Conservation (phyloP, 225 moss, liverwort and hornwort species). For the Antitrichia curtipendula region DNA sequence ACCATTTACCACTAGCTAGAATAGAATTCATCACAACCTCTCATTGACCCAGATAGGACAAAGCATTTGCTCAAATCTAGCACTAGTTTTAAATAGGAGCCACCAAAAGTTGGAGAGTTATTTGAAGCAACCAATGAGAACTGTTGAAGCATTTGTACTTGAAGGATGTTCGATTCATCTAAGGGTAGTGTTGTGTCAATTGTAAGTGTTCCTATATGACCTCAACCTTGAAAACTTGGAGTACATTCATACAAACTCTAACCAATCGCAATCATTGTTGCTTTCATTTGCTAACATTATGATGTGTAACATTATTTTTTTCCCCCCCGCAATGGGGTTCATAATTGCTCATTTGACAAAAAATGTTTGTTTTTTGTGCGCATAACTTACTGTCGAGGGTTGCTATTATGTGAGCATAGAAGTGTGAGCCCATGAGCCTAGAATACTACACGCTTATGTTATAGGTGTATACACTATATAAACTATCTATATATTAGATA, state of each 20-base stretch:
- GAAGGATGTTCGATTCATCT: rapidly evolving
- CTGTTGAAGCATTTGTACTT: neutral
- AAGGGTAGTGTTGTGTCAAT: neutral
- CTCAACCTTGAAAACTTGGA: neutral
- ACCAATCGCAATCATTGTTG: too few relatives aligned
- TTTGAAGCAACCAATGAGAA: neutral
- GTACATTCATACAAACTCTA: neutral
- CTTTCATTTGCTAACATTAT: neutral
- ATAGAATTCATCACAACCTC: neutral
- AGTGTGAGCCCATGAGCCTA: too few relatives aligned
- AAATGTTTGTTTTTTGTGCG: neutral
- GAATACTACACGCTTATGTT: too few relatives aligned
- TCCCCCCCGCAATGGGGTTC: neutral
- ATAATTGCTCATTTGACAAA: neutral
- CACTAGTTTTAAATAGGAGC: neutral
- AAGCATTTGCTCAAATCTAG: neutral
- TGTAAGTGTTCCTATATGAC: neutral
- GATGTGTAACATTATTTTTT: too few relatives aligned
- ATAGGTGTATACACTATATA: too few relatives aligned
- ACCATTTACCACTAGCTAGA: rapidly evolving
- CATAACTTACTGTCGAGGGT: neutral
- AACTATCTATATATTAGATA: too few relatives aligned
- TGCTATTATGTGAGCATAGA: too few relatives aligned
- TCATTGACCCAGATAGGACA: too few relatives aligned
- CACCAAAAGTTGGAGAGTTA: neutral